Base-by-base conservation (phyloP, 2,329 filamentous ascomycete genomes). In the Diaporthe caulivora region DNA sequence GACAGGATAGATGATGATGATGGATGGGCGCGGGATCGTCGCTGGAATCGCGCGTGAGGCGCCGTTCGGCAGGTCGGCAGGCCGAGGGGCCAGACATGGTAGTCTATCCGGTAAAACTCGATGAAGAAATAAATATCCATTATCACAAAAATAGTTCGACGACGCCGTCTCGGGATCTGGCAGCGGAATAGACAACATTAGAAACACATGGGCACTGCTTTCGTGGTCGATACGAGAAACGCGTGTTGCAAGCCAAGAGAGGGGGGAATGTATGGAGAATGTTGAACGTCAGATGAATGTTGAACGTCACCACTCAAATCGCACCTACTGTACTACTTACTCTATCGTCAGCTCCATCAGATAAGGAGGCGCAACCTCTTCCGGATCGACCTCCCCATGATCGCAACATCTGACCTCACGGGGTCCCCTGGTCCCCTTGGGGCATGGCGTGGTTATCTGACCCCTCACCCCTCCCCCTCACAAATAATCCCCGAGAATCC, bases 351-450 rank as follows among this genome's bases (percentile, higher is more conserved):
- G 9, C 3, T 13, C 42, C 60, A 51, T 65, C 42, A 65, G 40
- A 70, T 68, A 71, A 26, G 29, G 34, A 67, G 70, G 57, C 58
- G 58, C 64, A 74, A 54, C 70, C 73, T 37, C 62, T 26, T 58
- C 73, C 73, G 57, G 57, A 65, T 65, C 55, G 29, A 70, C 51
- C 55, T 65, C 58, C 73, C 69, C 64, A 68, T 70, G 73, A 74
- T 72, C 49, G 73, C 53, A 60, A 62, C 73, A 54, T 67, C 69
- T 74, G 70, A 74, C 73, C 70, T 29, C n/a, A 42, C n/a, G 21
- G 60, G 60, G 55, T n/a, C n/a, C n/a, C n/a, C n/a, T n/a, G n/a
- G n/a, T 31, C 31, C 21, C 42, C 26, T 64, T 64, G 42, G 26
- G 58, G 60, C 29, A 49, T 64, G 42, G 55, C 54, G 21, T 13